Evolutionary conservation across 805 yeast species (phyloP), one percentile per base, ranked within the genome.

Genomic region (Teunomyces cretensis): DNA sequence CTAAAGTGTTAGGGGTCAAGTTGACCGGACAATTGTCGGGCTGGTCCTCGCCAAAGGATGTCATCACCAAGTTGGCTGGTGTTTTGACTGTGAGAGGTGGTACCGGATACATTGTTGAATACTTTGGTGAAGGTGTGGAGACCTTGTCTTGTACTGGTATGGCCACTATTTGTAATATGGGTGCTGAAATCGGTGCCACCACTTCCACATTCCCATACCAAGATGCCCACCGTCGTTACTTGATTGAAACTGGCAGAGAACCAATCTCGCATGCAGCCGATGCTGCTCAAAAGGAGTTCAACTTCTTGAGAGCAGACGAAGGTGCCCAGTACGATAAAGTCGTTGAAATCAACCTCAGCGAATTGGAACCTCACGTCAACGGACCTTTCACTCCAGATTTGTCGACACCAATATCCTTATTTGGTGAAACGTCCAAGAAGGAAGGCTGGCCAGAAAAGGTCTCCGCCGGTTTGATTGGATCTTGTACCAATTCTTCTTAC

Each of bases 151-250:
- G 96, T 73, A 92, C 98, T 42, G 98, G 98, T 80, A 91, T 91
- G 98, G 98, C 95, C 67, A 91, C 98, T 60, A 91, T 91, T 74
- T 91, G 98, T 81, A 91, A 91, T 74, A 91, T 91, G 98, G 98
- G 98, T 79, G 98, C 98, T 56, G 98, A 91, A 75, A 90, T 91
- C 58, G 98, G 98, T 75, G 97, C 97, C 50, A 91, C 98, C 52
- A 91, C 98, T 46, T 91, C 97, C 39, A 88, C 88, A 50, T 91
- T 91, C 95, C 98, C 98, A 68, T 90, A 83, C 79, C 88, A 90
- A 88, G 78, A 80, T 83, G 63, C 85, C 92, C 54, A 91, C 88
- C 88, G 81, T 74, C 67, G 86, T 85, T 92, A 91, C 76, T 80
- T 92, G 68, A 70, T 79, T 51, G 94, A 95, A 46, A 92, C 98